Evolutionary conservation across 257 asterid genomes (phyloP), one percentile per base, ranked within the genome.

Genomic region (Solanum medicagineum): DNA sequence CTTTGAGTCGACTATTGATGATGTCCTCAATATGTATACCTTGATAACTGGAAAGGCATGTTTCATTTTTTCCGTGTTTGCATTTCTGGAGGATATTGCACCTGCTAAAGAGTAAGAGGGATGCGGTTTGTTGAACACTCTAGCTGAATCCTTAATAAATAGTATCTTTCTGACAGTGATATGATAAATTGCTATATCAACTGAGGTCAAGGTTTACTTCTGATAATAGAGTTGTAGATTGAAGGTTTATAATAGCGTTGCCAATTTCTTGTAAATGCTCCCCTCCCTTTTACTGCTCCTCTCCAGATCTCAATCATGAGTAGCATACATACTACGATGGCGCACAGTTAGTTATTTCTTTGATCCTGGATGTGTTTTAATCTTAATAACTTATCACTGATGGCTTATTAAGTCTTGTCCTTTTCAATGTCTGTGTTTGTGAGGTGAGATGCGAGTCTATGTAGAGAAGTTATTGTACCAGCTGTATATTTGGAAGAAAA

Each of bases 21-120:
- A 91, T 80, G 93, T 91, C 82, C 92, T 91, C 73, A 84, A 87
- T 62, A 88, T 91, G 92, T 91, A 91, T 68, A 84, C 91, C 63
- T 14, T 69, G 90, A 91, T 91, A 47, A 91, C 92, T 55, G 93
- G 92, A 87, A 91, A 91, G 93, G 93, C 89, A 87, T 29, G 81
- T 32, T 36, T 56, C 19, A 8, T 32, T 68, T 68, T 68, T 22
- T 68, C 3, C 14, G 3, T 32, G 51, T 69, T 69, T n/a, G 59
- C 42, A n/a, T 22, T 47, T 74, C 81, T 73, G 42, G 42, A 22
- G 47, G 53, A 45, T 20, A 13, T n/a, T 47, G 81, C 47, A 47
- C 59, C 47, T 74, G 59, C 3, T 26, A 14, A 74, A 74, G 81
- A 69, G 79, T 36, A 16, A 36, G 24, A 69, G 26, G 26, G 26